Evolutionary conservation across 2,329 filamentous ascomycete species (phyloP), one percentile per base, ranked within the genome.

Genomic region (Rutstroemia sp.): DNA sequence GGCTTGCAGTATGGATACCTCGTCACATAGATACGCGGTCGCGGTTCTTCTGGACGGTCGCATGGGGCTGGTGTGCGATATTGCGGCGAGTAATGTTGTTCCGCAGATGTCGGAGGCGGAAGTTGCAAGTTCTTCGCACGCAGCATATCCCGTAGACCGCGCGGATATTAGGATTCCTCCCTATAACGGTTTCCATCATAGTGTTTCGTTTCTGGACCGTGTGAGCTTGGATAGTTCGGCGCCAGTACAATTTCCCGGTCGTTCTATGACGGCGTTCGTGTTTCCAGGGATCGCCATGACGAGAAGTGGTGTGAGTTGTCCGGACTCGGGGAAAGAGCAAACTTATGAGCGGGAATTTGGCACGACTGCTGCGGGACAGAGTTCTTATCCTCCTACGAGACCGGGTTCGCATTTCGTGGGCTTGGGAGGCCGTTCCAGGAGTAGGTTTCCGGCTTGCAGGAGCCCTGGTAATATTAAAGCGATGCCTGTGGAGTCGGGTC

Each of bases 1-100:
- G 5, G 76, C 78, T 3, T 79, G 82, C 62, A 81, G 80, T 59
- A 84, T 87, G 76, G 82, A 87, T 65, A 81, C 80, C 0, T 83
- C 78, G 4, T 76, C 74, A 2, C 72, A 77, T 8, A 73, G 76
- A 45, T 75, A 80, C 61, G 75, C 80, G 6, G 72, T 86, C 51
- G 83, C 82, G 16, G 76, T 80, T 30, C 70, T 87, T 8, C 72
- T 87, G 48, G 76, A 81, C 59, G 81, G 80, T 6, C 77, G 83
- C 2, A 74, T 81, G 65, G 83, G 82, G 4, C 75, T 86, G 65
- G 75, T 87, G 1, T 84, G 77, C 62, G 79, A 86, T 51, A 69
- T 84, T 10, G 67, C 67, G 48, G 57, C 63, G 2, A 49, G 21
- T 38, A 48, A 48, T 39, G 53, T 59, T 39, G 38, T 39, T 19